These are phyloP conservation scores for Zizania palustris DNA, from an alignment of 202 grass and related monocot species.

Conservation along the genomic window DNA sequence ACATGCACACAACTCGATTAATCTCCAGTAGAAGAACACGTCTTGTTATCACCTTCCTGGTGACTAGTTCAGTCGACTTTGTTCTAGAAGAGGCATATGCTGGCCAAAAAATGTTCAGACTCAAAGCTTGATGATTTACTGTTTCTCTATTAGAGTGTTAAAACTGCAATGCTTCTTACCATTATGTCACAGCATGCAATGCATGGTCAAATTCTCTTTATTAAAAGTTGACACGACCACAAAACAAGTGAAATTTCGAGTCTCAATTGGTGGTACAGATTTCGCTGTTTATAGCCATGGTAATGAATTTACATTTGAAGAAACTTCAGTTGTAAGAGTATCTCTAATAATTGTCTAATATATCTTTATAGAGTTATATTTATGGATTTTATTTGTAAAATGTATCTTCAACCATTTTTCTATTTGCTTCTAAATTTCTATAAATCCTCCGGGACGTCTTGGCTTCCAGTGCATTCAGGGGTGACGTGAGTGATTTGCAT, in stretches of 20 bases:
- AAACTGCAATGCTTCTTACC: slow-evolving; percentile 22
- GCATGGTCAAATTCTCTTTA: background rate
- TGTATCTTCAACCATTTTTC: too few species aligned
- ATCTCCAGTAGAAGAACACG: slow-evolving; percentile 14
- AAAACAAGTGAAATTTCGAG: background rate
- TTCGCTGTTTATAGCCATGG: background rate
- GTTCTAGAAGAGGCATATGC: slow-evolving; percentile 35
- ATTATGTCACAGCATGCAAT: background rate
- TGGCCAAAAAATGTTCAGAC: background rate
- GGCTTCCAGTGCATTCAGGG: too few species aligned
- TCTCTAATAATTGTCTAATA: too few species aligned
- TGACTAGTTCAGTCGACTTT: slow-evolving; percentile 14
- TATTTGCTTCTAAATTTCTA: too few species aligned
- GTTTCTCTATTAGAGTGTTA: slow-evolving; percentile 2
- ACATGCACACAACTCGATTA: background rate
- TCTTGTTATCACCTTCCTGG: slow-evolving; percentile 2
- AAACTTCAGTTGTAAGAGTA: background rate
- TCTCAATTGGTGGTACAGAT: slow-evolving; percentile 9
- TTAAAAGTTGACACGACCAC: background rate
- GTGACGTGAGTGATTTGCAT: too few species aligned
- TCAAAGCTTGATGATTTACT: background rate
- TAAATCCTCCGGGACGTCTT: too few species aligned
- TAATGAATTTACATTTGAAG: background rate
- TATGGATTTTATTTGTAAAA: too few species aligned
- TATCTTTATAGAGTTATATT: too few species aligned